These are phyloP conservation scores for Boletus rubroflammeus DNA, from an alignment of 768 basidiomycete species.

Conservation along the genomic window DNA sequence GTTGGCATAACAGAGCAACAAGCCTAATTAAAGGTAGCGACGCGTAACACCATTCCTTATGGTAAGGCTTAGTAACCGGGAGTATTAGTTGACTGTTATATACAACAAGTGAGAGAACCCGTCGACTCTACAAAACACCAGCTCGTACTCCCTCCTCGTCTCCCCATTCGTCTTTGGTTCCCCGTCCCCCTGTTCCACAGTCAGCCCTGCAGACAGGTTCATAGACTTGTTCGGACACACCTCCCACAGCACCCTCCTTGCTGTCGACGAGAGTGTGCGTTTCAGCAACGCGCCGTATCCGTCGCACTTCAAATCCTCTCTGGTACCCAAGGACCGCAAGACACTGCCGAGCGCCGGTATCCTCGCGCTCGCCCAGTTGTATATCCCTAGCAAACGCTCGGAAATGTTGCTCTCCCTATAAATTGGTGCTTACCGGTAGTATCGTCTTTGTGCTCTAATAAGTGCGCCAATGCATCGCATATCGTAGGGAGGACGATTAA, in stretches of 20 bases:
- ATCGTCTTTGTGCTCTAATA: slow-evolving; percentile 32
- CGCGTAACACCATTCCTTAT: too few species aligned
- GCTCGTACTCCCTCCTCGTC: slow-evolving; percentile 5
- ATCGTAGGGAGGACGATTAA: slow-evolving; percentile 47
- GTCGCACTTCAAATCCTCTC: slow-evolving; percentile 7
- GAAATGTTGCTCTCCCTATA: neutral
- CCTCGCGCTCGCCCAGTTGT: slow-evolving; percentile 38
- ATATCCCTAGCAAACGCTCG: slow-evolving; percentile 9
- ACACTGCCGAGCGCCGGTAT: slow-evolving; percentile 41
- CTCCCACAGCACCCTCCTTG: slow-evolving; percentile 27
- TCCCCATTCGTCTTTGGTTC: neutral
- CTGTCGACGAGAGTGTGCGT: slow-evolving; percentile 28
- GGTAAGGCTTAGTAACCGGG: too few species aligned
- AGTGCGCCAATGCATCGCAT: slow-evolving; percentile 44
- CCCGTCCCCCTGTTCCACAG: slow-evolving; percentile 1
- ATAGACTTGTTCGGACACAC: slow-evolving; percentile 13
- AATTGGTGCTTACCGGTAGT: slow-evolving; percentile 25
- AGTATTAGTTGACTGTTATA: too few species aligned
- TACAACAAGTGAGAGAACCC: slow-evolving; percentile 20
- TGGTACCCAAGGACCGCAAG: slow-evolving; percentile 32
- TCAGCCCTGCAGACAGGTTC: neutral
- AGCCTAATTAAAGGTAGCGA: too few species aligned
- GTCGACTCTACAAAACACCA: slow-evolving; percentile 20
- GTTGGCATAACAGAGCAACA: too few species aligned
- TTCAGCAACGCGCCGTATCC: slow-evolving; percentile 31